A percentile compares a stretch with the other conserved stretches of the same genome.
These are phyloP conservation scores for Ogataea nitratoaversa DNA, from an alignment of 805 yeast species.

Conservation along the genomic window DNA sequence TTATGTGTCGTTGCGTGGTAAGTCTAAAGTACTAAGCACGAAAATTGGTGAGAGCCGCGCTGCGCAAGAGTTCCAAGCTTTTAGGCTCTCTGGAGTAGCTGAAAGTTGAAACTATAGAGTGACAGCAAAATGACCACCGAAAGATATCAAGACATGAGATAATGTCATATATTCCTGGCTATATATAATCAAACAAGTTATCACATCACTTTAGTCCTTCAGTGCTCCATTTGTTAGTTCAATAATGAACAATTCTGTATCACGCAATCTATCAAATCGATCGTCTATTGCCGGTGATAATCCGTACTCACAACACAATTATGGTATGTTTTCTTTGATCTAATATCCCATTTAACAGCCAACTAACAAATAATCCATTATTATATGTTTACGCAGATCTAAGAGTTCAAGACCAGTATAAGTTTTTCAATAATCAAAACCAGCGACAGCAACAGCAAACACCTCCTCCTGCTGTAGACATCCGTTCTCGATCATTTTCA, in stretches of 20 bases:
- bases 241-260: background rate
- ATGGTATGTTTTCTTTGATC: constrained; percentile 14
- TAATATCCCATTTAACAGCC: background rate
- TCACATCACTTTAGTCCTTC: background rate
- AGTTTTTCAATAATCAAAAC: constrained; percentile 1
- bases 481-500: constrained; percentile 17
- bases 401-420: constrained; percentile 5
- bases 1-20: too few species aligned
- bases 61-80: too few species aligned
- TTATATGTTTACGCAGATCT: background rate
- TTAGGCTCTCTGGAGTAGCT: too few species aligned
- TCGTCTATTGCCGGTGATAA: constrained; percentile 28
- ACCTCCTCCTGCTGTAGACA: constrained; percentile 3
- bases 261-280: constrained; percentile 15
- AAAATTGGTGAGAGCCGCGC: too few species aligned
- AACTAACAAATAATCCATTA: background rate
- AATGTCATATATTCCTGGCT: too few species aligned
- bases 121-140: too few species aligned
- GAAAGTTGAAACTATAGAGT: too few species aligned
- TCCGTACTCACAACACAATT: constrained; percentile 17
- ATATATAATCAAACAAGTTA: too few species aligned
- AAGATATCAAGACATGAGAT: too few species aligned
- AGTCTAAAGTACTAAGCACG: too few species aligned
- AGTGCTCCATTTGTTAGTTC: background rate
- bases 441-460: constrained; percentile 3